These are phyloP conservation scores for Byssochlamys sp. DNA, from an alignment of 2,329 filamentous ascomycete genomes.

Conservation along the genomic window DNA sequence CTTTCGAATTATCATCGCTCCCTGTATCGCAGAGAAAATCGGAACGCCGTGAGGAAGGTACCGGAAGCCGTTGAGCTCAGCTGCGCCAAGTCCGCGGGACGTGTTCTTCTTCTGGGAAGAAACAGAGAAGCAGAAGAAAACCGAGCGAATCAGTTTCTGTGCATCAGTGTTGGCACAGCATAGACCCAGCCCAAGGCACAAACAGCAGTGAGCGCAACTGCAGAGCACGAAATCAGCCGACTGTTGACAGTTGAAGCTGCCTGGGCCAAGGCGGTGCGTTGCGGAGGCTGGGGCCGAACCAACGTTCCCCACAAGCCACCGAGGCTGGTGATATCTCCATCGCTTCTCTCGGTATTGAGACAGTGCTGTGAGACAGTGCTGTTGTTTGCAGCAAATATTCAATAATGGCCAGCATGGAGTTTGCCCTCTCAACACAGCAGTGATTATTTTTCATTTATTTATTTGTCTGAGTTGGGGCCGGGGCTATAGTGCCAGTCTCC, in stretches of 20 bases:
- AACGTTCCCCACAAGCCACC: neutral
- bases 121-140: neutral
- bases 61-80: neutral
- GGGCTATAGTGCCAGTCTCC: too few species aligned
- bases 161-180: neutral
- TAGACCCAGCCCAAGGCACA: neutral
- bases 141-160: neutral
- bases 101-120: neutral
- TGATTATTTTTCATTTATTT: too few species aligned
- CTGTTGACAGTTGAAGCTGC: neutral
- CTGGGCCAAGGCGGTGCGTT: neutral
- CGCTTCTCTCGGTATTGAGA: neutral
- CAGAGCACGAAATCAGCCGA: neutral
- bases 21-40: constrained; percentile 6
- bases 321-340: neutral
- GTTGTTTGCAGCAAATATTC: too few species aligned
- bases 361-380: too few species aligned
- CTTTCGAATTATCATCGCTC: constrained; percentile 45
- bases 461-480: too few species aligned
- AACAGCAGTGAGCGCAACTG: neutral
- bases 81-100: neutral
- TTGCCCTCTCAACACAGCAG: too few species aligned
- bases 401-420: too few species aligned
- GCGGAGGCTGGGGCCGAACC: neutral
- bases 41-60: neutral